These are phyloP conservation scores for Tausonia pullulans DNA, from an alignment of 1,284 basidiomycete genomes.

Conservation along the genomic window DNA sequence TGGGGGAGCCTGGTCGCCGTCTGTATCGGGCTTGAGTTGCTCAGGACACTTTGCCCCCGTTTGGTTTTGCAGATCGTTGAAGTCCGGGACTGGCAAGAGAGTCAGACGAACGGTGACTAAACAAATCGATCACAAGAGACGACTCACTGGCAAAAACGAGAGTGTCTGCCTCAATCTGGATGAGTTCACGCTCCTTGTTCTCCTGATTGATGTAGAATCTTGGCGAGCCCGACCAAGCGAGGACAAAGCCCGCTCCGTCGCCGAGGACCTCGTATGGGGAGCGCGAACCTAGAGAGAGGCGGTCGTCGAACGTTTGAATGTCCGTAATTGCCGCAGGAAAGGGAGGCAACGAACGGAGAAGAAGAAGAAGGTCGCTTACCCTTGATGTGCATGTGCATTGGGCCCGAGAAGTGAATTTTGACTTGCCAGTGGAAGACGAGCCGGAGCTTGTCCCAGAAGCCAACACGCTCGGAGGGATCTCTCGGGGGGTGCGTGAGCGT, in stretches of 20 bases:
- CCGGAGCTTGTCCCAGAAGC: conserved; percentile 93
- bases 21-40: too few relatives aligned
- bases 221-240: conserved; percentile 72
- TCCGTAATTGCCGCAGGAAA: not conserved
- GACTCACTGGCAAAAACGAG: conserved; percentile 53
- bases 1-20: not conserved
- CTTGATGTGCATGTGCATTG: conserved; percentile 74
- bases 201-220: conserved; percentile 59
- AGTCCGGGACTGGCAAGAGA: too few relatives aligned
- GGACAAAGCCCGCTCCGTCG: conserved; percentile 77
- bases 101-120: too few relatives aligned
- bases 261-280: conserved; percentile 65
- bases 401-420: conserved; percentile 58
- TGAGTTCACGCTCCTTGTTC: conserved; percentile 64
- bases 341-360: conserved; percentile 14
- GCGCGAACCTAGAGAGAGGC: conserved; percentile 49
- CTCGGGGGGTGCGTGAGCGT: conserved; percentile 65
- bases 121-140: not conserved
- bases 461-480: conserved; percentile 76
- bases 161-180: conserved; percentile 72
- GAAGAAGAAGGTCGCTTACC: conserved; percentile 40
- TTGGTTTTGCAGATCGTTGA: too few relatives aligned
- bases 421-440: conserved; percentile 75
- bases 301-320: not conserved
- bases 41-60: too few relatives aligned